Conservation (phyloP, 176 grass and related monocot species). For the Zoysia japonica region DNA sequence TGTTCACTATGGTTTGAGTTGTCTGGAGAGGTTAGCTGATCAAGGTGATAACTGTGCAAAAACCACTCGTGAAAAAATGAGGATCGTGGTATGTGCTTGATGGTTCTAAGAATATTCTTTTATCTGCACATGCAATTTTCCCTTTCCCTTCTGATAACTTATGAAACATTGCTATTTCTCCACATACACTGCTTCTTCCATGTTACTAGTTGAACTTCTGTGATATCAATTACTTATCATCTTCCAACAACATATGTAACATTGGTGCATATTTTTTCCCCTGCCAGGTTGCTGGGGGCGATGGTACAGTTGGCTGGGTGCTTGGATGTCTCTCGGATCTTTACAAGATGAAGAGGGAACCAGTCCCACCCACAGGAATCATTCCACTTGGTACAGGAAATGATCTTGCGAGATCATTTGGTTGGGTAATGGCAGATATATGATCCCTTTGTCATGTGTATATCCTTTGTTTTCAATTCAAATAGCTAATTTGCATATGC, state of each 20-base stretch:
- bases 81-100: constrained; percentile 82
- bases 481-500: constrained; percentile 33
- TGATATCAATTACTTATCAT: neutral
- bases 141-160: neutral
- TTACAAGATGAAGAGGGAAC: constrained; percentile 73
- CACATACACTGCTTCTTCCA: neutral
- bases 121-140: neutral
- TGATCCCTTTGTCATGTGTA: constrained; percentile 9
- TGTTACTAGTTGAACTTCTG: neutral
- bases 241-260: constrained; percentile 41
- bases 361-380: constrained; percentile 88
- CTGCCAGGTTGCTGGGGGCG: constrained; percentile 94
- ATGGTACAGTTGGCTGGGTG: constrained; percentile 94
- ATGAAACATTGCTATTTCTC: neutral
- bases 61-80: constrained; percentile 64
- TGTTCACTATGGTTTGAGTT: constrained; percentile 79
- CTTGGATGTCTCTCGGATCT: constrained; percentile 87
- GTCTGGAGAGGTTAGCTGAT: constrained; percentile 84
- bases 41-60: constrained; percentile 76
- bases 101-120: constrained; percentile 8
- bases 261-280: constrained; percentile 35
- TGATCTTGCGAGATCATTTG: constrained; percentile 90
- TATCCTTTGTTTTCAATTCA: constrained; percentile 22
- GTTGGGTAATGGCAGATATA: constrained; percentile 71
- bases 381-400: constrained; percentile 98